phyloP scores from a whole-genome alignment of 441 rosid genomes.

The Adansonia madagascariensis region DNA sequence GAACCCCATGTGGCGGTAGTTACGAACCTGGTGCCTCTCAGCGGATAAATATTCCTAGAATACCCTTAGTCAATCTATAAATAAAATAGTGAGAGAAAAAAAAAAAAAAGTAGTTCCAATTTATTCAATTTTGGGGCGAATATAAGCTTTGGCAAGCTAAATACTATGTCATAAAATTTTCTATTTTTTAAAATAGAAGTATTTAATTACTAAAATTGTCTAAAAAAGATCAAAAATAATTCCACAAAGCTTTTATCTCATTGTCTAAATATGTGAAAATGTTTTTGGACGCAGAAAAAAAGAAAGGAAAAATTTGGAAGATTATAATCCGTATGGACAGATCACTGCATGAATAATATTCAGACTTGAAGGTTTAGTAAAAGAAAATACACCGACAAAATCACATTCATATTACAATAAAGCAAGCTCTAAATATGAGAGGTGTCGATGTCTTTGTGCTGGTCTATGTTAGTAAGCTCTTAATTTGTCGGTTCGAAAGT shows the following conservation, averaged over 20 bases:
- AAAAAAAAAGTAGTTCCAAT: background rate
- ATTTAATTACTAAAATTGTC: background rate
- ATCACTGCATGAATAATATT: background rate
- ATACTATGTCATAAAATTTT: background rate
- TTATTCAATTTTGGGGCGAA: background rate
- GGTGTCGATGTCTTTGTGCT: too few relatives aligned
- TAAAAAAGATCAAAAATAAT: background rate
- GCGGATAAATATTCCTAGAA: background rate
- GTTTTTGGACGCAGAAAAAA: background rate
- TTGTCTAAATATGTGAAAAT: background rate
- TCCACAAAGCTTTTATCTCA: background rate
- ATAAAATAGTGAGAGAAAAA: background rate
- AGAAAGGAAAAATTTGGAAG: background rate
- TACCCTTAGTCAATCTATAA: constrained; percentile 3
- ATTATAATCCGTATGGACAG: background rate
- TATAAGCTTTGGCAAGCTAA: background rate
- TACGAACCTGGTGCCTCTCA: background rate
- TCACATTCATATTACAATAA: background rate
- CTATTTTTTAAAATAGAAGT: background rate
- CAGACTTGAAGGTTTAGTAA: background rate
- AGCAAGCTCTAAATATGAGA: background rate
- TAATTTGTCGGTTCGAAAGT: too few relatives aligned
- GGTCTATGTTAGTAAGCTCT: too few relatives aligned
- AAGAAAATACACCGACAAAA: constrained; percentile 14
- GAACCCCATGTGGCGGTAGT: constrained; percentile 17